These are phyloP conservation scores for Conticribra guillardii DNA, from an alignment of 108 stramenopile species.

Conservation along the genomic window DNA sequence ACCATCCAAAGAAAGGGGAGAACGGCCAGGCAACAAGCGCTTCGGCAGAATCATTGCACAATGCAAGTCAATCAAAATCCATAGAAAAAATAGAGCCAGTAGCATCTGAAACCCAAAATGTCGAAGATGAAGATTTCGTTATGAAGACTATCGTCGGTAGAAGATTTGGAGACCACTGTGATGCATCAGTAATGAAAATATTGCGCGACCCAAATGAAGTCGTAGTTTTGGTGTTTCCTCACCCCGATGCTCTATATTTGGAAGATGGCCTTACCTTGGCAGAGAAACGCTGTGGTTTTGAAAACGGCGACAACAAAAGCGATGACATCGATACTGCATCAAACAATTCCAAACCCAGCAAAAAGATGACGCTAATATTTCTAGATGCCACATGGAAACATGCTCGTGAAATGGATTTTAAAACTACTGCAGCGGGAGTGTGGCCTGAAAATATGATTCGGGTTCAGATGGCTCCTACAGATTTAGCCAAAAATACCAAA, in stretches of 20 bases:
- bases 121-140: conserved; percentile 22
- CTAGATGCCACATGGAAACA: conserved; percentile 87
- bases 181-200: conserved; percentile 32
- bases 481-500: conserved; percentile 4
- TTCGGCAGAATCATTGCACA: too few relatives aligned
- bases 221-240: conserved; percentile 47
- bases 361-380: conserved; percentile 60
- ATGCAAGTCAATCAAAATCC: background rate
- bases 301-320: background rate
- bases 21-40: too few relatives aligned
- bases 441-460: conserved; percentile 65
- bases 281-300: conserved; percentile 25
- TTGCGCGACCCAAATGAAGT: conserved; percentile 44
- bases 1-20: background rate
- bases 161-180: conserved; percentile 50
- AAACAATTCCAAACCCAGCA: background rate
- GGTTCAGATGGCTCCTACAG: conserved; percentile 42
- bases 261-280: conserved; percentile 41
- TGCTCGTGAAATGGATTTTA: conserved; percentile 79
- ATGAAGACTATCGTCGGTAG: conserved; percentile 54
- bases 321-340: conserved; percentile 22
- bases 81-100: too few relatives aligned
- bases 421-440: conserved; percentile 29
- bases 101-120: background rate
- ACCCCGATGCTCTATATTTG: conserved; percentile 43